Conservation (phyloP, 768 basidiomycete genomes). For the Panellus pusillus region DNA sequence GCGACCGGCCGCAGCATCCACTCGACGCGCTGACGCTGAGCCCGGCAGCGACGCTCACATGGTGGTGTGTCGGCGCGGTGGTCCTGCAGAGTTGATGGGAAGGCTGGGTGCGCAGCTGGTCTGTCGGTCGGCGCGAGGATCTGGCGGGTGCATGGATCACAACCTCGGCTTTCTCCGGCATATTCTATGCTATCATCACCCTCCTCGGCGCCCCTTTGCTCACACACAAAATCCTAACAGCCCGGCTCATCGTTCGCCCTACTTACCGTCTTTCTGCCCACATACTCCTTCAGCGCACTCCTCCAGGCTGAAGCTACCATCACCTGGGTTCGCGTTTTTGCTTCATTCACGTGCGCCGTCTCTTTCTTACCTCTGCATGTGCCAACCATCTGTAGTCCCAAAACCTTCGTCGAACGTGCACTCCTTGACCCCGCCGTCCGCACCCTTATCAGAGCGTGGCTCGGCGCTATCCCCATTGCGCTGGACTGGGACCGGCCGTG, state of each 20-base stretch:
- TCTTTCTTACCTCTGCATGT: too few relatives aligned
- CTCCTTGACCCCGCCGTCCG: slow-evolving; percentile 80
- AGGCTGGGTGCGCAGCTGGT: slow-evolving; percentile 63
- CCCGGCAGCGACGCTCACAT: slow-evolving; percentile 58
- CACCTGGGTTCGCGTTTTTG: slow-evolving; percentile 79
- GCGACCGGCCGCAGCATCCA: slow-evolving; percentile 67
- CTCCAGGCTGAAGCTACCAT: slow-evolving; percentile 47
- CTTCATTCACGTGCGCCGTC: slow-evolving; percentile 68
- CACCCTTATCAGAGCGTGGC: slow-evolving; percentile 73
- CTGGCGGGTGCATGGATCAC: slow-evolving; percentile 51
- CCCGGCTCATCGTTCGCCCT: slow-evolving; percentile 67
- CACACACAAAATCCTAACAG: too few relatives aligned
- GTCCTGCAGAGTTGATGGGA: slow-evolving; percentile 74
- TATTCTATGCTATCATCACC: slow-evolving; percentile 51
- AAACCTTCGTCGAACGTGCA: slow-evolving; percentile 71
- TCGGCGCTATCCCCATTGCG: slow-evolving; percentile 79
- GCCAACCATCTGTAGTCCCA: too few relatives aligned
- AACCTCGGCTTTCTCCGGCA: slow-evolving; percentile 50
- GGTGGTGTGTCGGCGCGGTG: slow-evolving; percentile 53
- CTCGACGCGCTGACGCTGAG: slow-evolving; percentile 63
- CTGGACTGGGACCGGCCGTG: slow-evolving; percentile 98
- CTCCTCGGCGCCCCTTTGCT: slow-evolving; percentile 83
- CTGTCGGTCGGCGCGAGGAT: slow-evolving; percentile 43
- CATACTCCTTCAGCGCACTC: slow-evolving; percentile 68
- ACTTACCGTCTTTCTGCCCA: slow-evolving; percentile 64